These are phyloP conservation scores for Quercus agrifolia DNA, from an alignment of 306 rosid species.

Conservation along the genomic window DNA sequence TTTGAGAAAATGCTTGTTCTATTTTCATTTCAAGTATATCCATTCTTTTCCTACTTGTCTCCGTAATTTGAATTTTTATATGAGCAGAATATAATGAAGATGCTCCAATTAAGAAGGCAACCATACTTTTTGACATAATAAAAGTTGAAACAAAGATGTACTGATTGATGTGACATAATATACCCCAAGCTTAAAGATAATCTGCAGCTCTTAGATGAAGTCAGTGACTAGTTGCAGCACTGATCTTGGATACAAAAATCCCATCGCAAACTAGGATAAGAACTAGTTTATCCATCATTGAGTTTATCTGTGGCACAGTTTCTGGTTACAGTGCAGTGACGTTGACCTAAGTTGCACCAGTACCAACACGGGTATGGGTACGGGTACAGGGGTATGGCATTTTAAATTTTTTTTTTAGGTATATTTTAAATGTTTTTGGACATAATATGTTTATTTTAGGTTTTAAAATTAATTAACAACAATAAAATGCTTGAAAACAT, in stretches of 20 bases:
- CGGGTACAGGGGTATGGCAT: too few species aligned
- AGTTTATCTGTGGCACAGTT: conserved; percentile 6
- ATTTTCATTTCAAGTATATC: background rate
- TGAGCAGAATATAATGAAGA: background rate
- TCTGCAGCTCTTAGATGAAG: background rate
- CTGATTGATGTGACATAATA: background rate
- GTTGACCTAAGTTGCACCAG: background rate
- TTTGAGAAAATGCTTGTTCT: background rate
- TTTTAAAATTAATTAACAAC: too few species aligned
- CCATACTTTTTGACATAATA: background rate
- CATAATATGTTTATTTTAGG: too few species aligned
- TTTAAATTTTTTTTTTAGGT: too few species aligned
- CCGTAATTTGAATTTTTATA: background rate
- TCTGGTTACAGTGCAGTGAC: conserved; percentile 13
- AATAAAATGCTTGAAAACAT: too few species aligned
- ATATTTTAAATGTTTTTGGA: too few species aligned
- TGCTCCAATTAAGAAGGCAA: background rate
- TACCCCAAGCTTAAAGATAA: background rate
- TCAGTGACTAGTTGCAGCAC: background rate
- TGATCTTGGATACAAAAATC: background rate
- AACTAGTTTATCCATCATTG: background rate
- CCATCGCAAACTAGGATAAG: background rate
- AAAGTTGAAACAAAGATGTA: background rate
- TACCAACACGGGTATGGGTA: too few species aligned
- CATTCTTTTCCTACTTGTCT: background rate